These are phyloP conservation scores for Dipodascus geniculatus DNA, from an alignment of 805 yeast genomes.

Conservation along the genomic window DNA sequence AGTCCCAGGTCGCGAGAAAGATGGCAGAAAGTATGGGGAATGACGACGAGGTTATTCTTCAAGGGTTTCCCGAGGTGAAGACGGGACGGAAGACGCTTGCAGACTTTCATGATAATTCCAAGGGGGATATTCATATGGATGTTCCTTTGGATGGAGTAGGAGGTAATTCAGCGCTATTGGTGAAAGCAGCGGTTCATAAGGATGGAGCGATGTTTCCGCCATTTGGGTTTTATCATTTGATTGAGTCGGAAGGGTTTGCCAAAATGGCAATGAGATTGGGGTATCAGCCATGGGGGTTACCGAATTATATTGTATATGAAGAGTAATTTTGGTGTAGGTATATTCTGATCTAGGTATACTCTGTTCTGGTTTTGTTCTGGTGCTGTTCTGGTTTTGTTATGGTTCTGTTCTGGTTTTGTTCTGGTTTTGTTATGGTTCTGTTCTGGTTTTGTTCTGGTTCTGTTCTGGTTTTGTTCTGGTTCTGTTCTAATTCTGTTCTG, in stretches of 20 bases:
- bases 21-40: constrained; percentile 52
- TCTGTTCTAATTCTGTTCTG: too few relatives aligned
- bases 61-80: constrained; percentile 87
- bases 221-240: constrained; percentile 91
- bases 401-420: too few relatives aligned
- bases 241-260: constrained; percentile 96
- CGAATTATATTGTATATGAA: constrained; percentile 88
- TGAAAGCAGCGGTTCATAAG: constrained; percentile 94
- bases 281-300: constrained; percentile 83
- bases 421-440: too few relatives aligned
- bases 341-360: too few relatives aligned
- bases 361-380: too few relatives aligned
- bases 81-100: constrained; percentile 95
- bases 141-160: constrained; percentile 95
- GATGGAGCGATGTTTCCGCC: constrained; percentile 99
- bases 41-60: constrained; percentile 88
- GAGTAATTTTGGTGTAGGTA: neutral
- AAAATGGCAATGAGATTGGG: constrained; percentile 91
- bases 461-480: too few relatives aligned
- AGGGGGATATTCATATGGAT: constrained; percentile 48
- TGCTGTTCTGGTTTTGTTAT: too few relatives aligned
- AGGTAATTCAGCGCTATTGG: constrained; percentile 88
- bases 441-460: too few relatives aligned
- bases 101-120: constrained; percentile 57
- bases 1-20: constrained; percentile 60